These are phyloP conservation scores for Phytophthora constricta DNA, from an alignment of 352 stramenopile species.

Conservation along the genomic window DNA sequence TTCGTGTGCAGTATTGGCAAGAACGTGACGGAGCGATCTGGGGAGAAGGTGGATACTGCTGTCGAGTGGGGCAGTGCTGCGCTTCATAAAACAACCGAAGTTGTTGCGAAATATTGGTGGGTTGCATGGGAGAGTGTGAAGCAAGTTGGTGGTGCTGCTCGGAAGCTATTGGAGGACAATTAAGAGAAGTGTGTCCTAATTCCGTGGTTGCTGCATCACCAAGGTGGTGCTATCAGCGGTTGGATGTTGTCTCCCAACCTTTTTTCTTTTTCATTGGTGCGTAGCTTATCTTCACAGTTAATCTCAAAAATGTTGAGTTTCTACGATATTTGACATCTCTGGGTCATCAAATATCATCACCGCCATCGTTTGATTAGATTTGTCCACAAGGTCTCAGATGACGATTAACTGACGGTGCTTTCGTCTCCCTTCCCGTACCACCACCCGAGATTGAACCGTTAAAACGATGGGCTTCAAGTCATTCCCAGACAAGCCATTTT, in stretches of 20 bases:
- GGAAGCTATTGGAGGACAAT: constrained; percentile 19
- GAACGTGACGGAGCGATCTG: constrained; percentile 16
- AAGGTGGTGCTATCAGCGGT: background rate
- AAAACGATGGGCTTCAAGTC: constrained; percentile 13
- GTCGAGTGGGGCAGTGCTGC: constrained; percentile 4
- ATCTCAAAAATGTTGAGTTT: too few species aligned
- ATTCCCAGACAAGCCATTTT: background rate
- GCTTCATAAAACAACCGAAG: background rate
- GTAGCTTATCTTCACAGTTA: too few species aligned
- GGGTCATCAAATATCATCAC: too few species aligned
- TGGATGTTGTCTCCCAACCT: background rate
- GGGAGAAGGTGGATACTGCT: constrained; percentile 4
- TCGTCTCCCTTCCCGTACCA: too few species aligned
- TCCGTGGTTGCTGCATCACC: background rate
- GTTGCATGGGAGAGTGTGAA: background rate
- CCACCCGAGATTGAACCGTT: too few species aligned
- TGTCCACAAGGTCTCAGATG: too few species aligned
- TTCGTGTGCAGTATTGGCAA: constrained; percentile 24
- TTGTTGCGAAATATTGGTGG: constrained; percentile 23
- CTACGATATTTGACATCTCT: too few species aligned
- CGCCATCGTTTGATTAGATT: too few species aligned
- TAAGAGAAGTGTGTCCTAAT: background rate
- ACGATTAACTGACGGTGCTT: background rate
- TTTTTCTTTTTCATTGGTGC: too few species aligned
- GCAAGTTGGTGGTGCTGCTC: constrained; percentile 5